Percentiles rank a stretch among this genome's conserved stretches.
These are phyloP conservation scores for Colletotrichum lupini DNA, from an alignment of 2,329 filamentous ascomycete species.

Conservation along the genomic window DNA sequence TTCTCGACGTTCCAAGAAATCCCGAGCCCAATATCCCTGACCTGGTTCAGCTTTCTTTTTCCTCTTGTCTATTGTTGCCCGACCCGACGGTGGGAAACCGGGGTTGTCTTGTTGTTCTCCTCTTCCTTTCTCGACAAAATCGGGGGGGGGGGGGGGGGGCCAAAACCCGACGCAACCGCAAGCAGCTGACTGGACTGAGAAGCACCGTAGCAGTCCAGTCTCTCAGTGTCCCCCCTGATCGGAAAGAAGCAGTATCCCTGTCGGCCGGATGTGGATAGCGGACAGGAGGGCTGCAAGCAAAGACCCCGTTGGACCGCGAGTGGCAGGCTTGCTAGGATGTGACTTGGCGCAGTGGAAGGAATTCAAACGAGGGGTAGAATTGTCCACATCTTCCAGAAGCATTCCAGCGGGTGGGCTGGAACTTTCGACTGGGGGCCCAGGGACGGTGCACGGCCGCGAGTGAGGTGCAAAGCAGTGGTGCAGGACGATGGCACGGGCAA, in stretches of 20 bases:
- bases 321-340: slow-evolving; percentile 11
- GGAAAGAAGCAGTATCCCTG: not conserved
- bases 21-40: not conserved
- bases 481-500: slow-evolving; percentile 2
- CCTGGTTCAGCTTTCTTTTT: slow-evolving; percentile 3
- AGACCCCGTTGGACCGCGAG: slow-evolving; percentile 20
- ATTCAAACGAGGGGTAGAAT: not conserved
- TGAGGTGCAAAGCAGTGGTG: not conserved
- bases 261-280: not conserved
- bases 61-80: not conserved
- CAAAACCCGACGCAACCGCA: slow-evolving; percentile 10
- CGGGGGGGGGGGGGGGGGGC: not conserved
- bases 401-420: slow-evolving; percentile 23
- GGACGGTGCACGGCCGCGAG: slow-evolving; percentile 6
- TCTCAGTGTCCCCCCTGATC: not conserved
- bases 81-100: not conserved
- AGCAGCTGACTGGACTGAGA: not conserved
- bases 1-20: not conserved
- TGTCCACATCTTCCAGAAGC: slow-evolving; percentile 32
- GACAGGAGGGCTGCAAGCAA: slow-evolving; percentile 2
- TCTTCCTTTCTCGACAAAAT: not conserved
- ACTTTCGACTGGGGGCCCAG: not conserved
- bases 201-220: not conserved
- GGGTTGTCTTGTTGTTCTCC: not conserved
- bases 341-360: slow-evolving; percentile 13